Base-by-base conservation (phyloP, 208 protist species). In the Trypanosoma platydactyli region DNA sequence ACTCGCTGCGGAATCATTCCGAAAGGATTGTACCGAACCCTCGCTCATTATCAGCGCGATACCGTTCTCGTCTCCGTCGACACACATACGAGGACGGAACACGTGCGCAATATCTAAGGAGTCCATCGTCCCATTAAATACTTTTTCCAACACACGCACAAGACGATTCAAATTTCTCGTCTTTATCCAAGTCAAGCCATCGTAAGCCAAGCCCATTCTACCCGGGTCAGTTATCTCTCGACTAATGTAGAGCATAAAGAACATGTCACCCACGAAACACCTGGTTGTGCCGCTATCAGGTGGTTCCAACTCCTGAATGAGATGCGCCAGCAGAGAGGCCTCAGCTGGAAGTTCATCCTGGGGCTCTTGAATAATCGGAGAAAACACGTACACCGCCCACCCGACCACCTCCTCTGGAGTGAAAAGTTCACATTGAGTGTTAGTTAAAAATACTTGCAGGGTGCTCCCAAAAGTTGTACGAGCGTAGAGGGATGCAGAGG, bases 211-310 rank as follows among this genome's bases (percentile, higher is more conserved):
- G 2, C 61, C 45, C 18, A 66, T 20, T 22, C 46, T 16, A 11
- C 40, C 22, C n/a, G 61, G 44, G 12, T 56, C 46, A 12, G 5
- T 25, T 12, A 66, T 16, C 22, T 7, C 61, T 33, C 45, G 27
- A 18, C 20, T 33, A 35, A 66, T 11, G 56, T 24, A 66, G 9
- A 40, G 42, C 0, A 51, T 4, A 41, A 66, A 55, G 33, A 66
- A 51, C 40, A 64, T 53, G 35, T 64, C 58, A 30, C 46, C 58
- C 25, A 64, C 41, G 29, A 64, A 46, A 29, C 9, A 3, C 35
- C 35, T 44, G 35, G 53, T 18, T 5, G 2, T 38, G 18, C 24
- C 20, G 35, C 53, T 44, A 44, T 18, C 15, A 24, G 29, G 9
- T 25, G 2, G 5, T 40, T 58, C 53, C 35, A 58, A 1, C 22